Evolutionary conservation across 2,329 filamentous ascomycete species (phyloP).

Genomic region (Ceratocystiopsis sp.): DNA sequence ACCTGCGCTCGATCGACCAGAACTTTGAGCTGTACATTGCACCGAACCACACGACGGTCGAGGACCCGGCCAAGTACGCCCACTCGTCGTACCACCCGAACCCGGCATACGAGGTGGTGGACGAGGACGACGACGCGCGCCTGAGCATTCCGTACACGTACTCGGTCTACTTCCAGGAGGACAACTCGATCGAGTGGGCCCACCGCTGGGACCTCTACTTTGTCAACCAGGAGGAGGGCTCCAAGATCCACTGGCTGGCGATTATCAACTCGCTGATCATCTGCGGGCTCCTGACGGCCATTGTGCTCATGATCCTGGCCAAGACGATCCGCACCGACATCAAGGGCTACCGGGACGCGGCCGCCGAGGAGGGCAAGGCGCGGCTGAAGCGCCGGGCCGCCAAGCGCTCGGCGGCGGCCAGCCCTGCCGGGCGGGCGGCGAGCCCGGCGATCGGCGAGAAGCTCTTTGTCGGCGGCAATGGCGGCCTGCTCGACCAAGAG

Average conservation of each 20-base stretch:
- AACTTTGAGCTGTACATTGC: conserved; percentile 53
- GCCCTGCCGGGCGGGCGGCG: conserved; percentile 15
- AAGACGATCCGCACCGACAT: conserved; percentile 66
- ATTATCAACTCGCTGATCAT: conserved; percentile 80
- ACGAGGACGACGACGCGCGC: conserved; percentile 45
- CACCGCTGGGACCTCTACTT: conserved; percentile 84
- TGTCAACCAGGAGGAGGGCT: conserved; percentile 68
- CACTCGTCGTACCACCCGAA: conserved; percentile 43
- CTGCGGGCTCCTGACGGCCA: conserved; percentile 57
- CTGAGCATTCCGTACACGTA: conserved; percentile 72
- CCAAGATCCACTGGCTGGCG: conserved; percentile 72
- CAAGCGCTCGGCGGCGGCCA: conserved; percentile 2
- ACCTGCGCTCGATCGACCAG: conserved; percentile 44
- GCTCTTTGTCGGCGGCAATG: conserved; percentile 13
- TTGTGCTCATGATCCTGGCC: conserved; percentile 65
- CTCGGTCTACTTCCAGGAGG: conserved; percentile 78
- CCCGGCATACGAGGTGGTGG: conserved; percentile 33
- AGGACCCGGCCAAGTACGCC: conserved; percentile 26
- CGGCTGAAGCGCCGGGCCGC: conserved; percentile 28
- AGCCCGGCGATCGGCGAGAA: conserved; percentile 33
- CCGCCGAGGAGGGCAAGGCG: conserved; percentile 48
- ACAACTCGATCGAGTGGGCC: conserved; percentile 63
- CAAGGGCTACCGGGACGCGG: conserved; percentile 51
- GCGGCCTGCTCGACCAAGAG: conserved; percentile 4
- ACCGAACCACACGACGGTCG: conserved; percentile 40